A percentile compares a stretch with the other conserved stretches of the same genome.
Conservation (phyloP, 495 filamentous ascomycete species). For the Penicillium ochrochloron region DNA sequence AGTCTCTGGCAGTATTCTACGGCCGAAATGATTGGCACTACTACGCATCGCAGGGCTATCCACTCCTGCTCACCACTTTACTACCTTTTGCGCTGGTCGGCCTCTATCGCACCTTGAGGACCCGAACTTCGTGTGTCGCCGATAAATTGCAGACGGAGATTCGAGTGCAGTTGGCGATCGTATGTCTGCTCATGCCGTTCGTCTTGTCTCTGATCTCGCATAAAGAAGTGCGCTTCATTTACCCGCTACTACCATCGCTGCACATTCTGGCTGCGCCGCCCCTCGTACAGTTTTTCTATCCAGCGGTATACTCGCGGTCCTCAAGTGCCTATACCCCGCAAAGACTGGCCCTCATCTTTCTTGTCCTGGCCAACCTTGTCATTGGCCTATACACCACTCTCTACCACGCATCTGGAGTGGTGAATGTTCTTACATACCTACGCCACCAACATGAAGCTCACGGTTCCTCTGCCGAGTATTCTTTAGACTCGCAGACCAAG, state of each 20-base stretch:
- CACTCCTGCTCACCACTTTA: slow-evolving; percentile 82
- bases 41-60: slow-evolving; percentile 87
- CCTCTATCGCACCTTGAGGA: slow-evolving; percentile 57
- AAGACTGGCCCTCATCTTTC: slow-evolving; percentile 58
- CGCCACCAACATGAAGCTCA: slow-evolving; percentile 68
- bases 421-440: slow-evolving; percentile 74
- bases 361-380: slow-evolving; percentile 68
- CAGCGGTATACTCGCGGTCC: slow-evolving; percentile 38
- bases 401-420: slow-evolving; percentile 77
- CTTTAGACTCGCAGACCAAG: not conserved
- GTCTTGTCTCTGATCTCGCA: slow-evolving; percentile 82
- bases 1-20: slow-evolving; percentile 88
- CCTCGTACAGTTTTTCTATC: slow-evolving; percentile 67
- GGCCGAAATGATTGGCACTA: slow-evolving; percentile 92
- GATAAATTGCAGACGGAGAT: slow-evolving; percentile 39
- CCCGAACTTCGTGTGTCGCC: slow-evolving; percentile 34
- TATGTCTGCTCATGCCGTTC: slow-evolving; percentile 61
- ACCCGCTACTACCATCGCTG: slow-evolving; percentile 84
- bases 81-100: slow-evolving; percentile 75
- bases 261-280: slow-evolving; percentile 78
- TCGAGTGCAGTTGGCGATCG: slow-evolving; percentile 62
- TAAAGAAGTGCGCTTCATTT: slow-evolving; percentile 98
- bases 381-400: slow-evolving; percentile 75
- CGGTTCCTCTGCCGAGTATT: slow-evolving; percentile 22
- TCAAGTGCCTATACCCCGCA: slow-evolving; percentile 42